These are phyloP conservation scores for Talaromyces sp. DNA, from an alignment of 2,329 filamentous ascomycete genomes.

Conservation along the genomic window DNA sequence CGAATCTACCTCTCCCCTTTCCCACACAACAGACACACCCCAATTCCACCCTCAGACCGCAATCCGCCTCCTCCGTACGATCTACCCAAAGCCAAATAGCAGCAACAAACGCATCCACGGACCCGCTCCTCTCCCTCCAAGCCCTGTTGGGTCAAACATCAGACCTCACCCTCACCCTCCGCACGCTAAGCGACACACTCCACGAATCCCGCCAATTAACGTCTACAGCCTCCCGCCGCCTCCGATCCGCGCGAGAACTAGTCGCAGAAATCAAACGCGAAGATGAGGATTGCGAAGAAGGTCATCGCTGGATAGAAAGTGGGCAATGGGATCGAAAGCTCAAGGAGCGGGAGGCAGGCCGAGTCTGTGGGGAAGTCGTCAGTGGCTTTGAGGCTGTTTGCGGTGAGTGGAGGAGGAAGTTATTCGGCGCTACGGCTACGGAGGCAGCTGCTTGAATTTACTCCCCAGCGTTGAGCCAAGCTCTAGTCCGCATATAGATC, in stretches of 20 bases:
- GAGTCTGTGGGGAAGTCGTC: constrained; percentile 82
- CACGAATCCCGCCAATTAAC: constrained; percentile 93
- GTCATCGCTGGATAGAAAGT: constrained; percentile 73
- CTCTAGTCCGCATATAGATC: background rate
- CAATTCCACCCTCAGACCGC: constrained; percentile 27
- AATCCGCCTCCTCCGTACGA: constrained; percentile 30
- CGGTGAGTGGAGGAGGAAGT: constrained; percentile 74
- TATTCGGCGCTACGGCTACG: constrained; percentile 53
- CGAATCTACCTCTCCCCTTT: constrained; percentile 52
- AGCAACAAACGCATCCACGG: constrained; percentile 24
- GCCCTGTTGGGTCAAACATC: constrained; percentile 68
- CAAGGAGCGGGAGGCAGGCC: constrained; percentile 74
- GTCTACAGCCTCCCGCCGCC: constrained; percentile 71
- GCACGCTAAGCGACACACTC: constrained; percentile 82
- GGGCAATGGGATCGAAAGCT: constrained; percentile 82
- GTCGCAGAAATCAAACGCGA: constrained; percentile 82
- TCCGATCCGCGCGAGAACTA: constrained; percentile 80
- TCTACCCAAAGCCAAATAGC: constrained; percentile 25
- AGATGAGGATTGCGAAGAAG: constrained; percentile 77
- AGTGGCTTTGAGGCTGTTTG: constrained; percentile 91
- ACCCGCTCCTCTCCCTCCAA: constrained; percentile 63
- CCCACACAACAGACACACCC: constrained; percentile 24
- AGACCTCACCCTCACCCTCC: constrained; percentile 75
- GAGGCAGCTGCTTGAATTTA: constrained; percentile 31
- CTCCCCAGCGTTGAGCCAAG: background rate